Percentiles rank a stretch among this genome's conserved stretches.
phyloP scores from a whole-genome alignment of 1,284 basidiomycete genomes.

The Ustilago vetiveriae region DNA sequence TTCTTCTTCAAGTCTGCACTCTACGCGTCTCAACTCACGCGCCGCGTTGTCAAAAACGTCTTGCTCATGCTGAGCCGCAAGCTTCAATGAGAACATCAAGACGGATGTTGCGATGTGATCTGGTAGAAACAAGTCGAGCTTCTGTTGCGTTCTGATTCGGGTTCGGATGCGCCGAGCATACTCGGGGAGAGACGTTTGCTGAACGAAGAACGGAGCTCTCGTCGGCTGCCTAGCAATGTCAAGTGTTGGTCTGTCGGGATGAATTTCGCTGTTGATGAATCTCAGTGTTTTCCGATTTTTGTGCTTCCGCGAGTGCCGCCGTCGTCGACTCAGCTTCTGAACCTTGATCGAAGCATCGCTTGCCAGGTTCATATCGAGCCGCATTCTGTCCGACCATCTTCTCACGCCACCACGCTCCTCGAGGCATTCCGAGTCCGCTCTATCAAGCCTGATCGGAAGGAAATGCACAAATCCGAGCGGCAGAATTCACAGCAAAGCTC shows the following conservation, averaged over 20 bases:
- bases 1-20: too few species aligned
- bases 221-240: not conserved
- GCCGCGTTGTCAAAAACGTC: not conserved
- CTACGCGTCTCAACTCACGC: not conserved
- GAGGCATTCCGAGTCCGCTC: too few species aligned
- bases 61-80: too few species aligned
- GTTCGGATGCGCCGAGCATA: not conserved
- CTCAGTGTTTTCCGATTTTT: not conserved
- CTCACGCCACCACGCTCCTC: not conserved
- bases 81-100: too few species aligned
- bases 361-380: too few species aligned
- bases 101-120: too few species aligned
- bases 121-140: too few species aligned
- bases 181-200: too few species aligned
- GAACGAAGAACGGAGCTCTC: too few species aligned
- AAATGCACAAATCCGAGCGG: not conserved
- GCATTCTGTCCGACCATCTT: too few species aligned
- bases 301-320: not conserved
- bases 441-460: not conserved
- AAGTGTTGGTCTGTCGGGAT: not conserved
- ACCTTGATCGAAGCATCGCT: not conserved
- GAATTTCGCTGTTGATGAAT: not conserved
- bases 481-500: not conserved
- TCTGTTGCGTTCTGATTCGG: too few species aligned
- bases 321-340: not conserved